These are phyloP conservation scores for Eucalyptus camaldulensis DNA, from an alignment of 345 rosid genomes.

Conservation along the genomic window DNA sequence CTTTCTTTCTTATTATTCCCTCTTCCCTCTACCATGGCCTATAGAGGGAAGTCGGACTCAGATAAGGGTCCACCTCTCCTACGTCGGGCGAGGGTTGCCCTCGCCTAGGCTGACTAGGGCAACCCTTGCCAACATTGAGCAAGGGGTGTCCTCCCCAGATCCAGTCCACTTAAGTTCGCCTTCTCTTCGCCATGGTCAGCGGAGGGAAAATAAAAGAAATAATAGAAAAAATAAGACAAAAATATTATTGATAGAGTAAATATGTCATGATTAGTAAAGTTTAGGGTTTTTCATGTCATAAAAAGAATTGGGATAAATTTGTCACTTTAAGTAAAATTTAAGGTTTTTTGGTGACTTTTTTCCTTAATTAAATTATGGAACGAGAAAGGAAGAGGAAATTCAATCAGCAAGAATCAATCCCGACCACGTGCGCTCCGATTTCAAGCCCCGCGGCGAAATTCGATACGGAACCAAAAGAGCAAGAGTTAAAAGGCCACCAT, in stretches of 20 bases:
- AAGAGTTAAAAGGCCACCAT: background rate
- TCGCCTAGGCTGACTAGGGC: rapidly evolving
- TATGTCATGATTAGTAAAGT: rapidly evolving
- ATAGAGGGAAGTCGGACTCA: rapidly evolving
- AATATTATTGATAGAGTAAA: rapidly evolving
- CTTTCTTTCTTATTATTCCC: background rate
- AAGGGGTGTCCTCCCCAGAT: no score
- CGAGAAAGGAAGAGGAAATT: background rate
- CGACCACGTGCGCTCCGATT: background rate
- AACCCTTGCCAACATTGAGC: rapidly evolving
- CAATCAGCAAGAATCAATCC: background rate
- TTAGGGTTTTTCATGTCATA: rapidly evolving
- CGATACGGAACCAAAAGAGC: background rate
- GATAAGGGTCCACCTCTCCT: rapidly evolving
- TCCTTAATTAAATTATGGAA: background rate
- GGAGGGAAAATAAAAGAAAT: no score
- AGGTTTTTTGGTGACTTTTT: rapidly evolving
- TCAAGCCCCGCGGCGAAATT: background rate
- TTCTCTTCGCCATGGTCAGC: rapidly evolving
- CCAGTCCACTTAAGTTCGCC: rapidly evolving
- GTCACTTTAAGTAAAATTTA: rapidly evolving
- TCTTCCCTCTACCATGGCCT: rapidly evolving
- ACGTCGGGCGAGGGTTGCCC: rapidly evolving
- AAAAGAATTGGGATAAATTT: no score
- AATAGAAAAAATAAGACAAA: rapidly evolving